These are phyloP conservation scores for Apiotrichum porosum DNA, from an alignment of 1,284 basidiomycete species.

Conservation along the genomic window DNA sequence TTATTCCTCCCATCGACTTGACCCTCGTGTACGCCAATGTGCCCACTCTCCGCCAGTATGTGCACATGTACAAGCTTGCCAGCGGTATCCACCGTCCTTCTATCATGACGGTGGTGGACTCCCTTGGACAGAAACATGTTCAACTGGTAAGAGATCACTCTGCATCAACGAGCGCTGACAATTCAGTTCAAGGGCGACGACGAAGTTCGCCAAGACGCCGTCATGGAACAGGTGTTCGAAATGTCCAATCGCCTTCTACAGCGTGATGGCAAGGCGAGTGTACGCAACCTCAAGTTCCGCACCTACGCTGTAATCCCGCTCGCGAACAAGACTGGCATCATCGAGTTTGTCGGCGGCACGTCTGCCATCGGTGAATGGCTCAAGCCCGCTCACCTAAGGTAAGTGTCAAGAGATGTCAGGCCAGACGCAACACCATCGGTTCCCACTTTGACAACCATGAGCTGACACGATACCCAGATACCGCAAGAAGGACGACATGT, in stretches of 20 bases:
- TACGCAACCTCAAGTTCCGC: slow-evolving; percentile 68
- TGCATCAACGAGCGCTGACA: neutral
- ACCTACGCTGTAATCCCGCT: slow-evolving; percentile 88
- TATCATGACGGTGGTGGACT: slow-evolving; percentile 66
- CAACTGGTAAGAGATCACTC: slow-evolving; percentile 64
- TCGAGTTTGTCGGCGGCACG: slow-evolving; percentile 89
- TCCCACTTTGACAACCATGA: neutral
- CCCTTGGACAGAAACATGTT: slow-evolving; percentile 64
- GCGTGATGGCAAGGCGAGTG: slow-evolving; percentile 68
- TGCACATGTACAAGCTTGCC: slow-evolving; percentile 59
- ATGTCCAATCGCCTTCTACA: slow-evolving; percentile 76
- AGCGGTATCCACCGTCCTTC: slow-evolving; percentile 84
- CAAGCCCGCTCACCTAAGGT: slow-evolving; percentile 59
- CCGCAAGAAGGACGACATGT: slow-evolving; percentile 25
- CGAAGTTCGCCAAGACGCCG: slow-evolving; percentile 92
- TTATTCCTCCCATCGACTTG: slow-evolving; percentile 64
- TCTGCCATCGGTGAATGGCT: slow-evolving; percentile 64
- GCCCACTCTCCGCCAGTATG: slow-evolving; percentile 63
- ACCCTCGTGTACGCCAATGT: slow-evolving; percentile 64
- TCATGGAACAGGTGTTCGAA: slow-evolving; percentile 97
- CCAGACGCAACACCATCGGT: no score
- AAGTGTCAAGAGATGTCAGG: slow-evolving; percentile 27
- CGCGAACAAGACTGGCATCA: slow-evolving; percentile 70
- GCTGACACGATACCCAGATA: slow-evolving; percentile 26
- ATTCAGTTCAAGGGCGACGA: slow-evolving; percentile 86